phyloP scores from a whole-genome alignment of 805 yeast genomes.

The Kuraishia piskuri region DNA sequence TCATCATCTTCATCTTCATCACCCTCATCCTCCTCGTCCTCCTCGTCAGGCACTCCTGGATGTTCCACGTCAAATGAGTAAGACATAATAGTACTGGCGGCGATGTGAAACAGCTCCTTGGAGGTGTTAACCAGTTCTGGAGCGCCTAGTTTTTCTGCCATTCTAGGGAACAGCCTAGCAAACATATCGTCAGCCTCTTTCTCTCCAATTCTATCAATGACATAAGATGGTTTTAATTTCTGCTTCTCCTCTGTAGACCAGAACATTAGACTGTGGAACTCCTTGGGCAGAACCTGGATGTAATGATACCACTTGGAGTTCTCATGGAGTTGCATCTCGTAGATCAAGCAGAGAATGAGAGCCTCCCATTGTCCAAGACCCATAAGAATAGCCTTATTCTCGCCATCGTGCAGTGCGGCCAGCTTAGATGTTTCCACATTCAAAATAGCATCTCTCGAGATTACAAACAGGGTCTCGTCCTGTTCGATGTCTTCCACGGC shows the following conservation, averaged over 20 bases:
- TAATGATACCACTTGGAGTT: slow-evolving; percentile 62
- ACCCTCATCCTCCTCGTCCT: slow-evolving; percentile 20
- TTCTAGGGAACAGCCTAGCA: slow-evolving; percentile 29
- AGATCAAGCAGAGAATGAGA: slow-evolving; percentile 57
- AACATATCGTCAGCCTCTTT: slow-evolving; percentile 58
- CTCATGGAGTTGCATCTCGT: slow-evolving; percentile 41
- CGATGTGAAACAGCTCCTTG: slow-evolving; percentile 52
- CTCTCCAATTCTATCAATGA: slow-evolving; percentile 63
- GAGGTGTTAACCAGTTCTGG: slow-evolving; percentile 26
- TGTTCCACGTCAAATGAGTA: slow-evolving; percentile 81
- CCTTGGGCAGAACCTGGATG: slow-evolving; percentile 59
- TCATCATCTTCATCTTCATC: slow-evolving; percentile 13
- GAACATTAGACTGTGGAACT: slow-evolving; percentile 64
- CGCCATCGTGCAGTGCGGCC: slow-evolving; percentile 22
- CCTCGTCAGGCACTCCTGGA: slow-evolving; percentile 19
- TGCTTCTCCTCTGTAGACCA: slow-evolving; percentile 63
- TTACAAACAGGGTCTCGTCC: slow-evolving; percentile 59
- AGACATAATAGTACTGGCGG: slow-evolving; percentile 79
- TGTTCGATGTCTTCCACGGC: slow-evolving; percentile 52
- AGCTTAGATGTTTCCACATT: slow-evolving; percentile 52
- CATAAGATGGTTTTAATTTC: slow-evolving; percentile 58
- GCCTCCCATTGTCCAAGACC: slow-evolving; percentile 68
- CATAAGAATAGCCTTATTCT: slow-evolving; percentile 25
- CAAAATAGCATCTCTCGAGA: slow-evolving; percentile 54
- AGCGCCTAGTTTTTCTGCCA: slow-evolving; percentile 29